Evolutionary conservation across 805 yeast species (phyloP), one percentile per base, ranked within the genome.

Genomic region (Metschnikowia anglica): DNA sequence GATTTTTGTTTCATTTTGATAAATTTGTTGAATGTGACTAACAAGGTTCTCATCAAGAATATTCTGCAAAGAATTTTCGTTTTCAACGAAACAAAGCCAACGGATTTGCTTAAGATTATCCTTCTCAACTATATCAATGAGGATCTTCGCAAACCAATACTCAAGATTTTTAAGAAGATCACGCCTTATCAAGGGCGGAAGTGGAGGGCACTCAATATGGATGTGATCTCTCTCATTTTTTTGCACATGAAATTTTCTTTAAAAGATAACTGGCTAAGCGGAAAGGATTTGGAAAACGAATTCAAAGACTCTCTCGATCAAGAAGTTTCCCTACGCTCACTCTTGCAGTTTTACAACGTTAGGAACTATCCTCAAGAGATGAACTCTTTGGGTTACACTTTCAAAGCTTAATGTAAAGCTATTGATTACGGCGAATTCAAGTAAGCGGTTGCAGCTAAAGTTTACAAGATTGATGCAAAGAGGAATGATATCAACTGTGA

Each of bases 201-300:
- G 62, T 91, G 99, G 99, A 82, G 89, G 53, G 78, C 89, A 11
- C 79, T 81, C 49, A 93, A 91, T 59, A 91, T 93, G 97, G 97
- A 90, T 51, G 70, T 93, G 34, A 86, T 91, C 4, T 88, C 97
- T 0, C 82, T 87, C 47, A 89, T 91, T 2, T 91, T 85, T 55
- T 60, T 93, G 20, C 81, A 88, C 57, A 78, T 87, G 54, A 78
- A 80, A 52, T 68, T 89, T 28, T 79, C 81, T 13, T 62, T 91
- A 36, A 75, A 81, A 47, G 99, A 91, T 59, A 83, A 82, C 48
- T 91, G 98, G 98, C 73, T 91, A 21, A 82, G 74, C 51, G 96
- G 96, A 0, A 76, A 79, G 45, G 95, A 88, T 59, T 69, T 86
- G 18, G 84, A 85, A 21, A 81, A 80, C 15, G 90, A 88, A 49